Conservation (phyloP, 192 early-diverging fungal genomes). For the Funneliformis mosseae region DNA sequence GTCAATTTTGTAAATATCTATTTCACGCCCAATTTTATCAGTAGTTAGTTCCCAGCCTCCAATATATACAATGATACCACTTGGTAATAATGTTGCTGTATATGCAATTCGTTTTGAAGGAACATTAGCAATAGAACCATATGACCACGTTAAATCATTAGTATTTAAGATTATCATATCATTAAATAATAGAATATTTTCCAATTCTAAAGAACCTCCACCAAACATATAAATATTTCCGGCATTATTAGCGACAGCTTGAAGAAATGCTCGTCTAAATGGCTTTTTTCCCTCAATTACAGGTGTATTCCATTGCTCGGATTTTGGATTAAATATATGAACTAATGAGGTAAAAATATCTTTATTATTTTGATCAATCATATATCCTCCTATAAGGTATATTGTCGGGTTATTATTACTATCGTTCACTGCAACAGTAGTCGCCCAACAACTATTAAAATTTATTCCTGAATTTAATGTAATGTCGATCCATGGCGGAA, state of each 20-base stretch:
- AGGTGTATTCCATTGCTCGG: background rate
- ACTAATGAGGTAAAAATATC: background rate
- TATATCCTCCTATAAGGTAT: background rate
- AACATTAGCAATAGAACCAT: too few species aligned
- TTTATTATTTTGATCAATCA: background rate
- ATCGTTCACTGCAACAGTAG: too few species aligned
- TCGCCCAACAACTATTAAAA: too few species aligned
- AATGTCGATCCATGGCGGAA: too few species aligned
- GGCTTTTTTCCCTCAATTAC: background rate
- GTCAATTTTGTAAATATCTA: too few species aligned
- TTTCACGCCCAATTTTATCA: too few species aligned
- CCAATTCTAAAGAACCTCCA: background rate
- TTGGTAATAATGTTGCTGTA: too few species aligned
- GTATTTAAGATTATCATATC: background rate
- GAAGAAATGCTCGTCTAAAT: background rate
- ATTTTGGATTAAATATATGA: background rate
- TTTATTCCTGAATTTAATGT: too few species aligned
- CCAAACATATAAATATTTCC: constrained; percentile 12
- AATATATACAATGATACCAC: too few species aligned
- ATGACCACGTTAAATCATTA: background rate
- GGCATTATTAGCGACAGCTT: background rate
- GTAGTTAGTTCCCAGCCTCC: too few species aligned
- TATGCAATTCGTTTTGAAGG: too few species aligned
- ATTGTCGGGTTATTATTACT: background rate
- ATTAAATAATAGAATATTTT: background rate